phyloP scores from a whole-genome alignment of 2,329 filamentous ascomycete genomes.

The Clonostachys sp. region DNA sequence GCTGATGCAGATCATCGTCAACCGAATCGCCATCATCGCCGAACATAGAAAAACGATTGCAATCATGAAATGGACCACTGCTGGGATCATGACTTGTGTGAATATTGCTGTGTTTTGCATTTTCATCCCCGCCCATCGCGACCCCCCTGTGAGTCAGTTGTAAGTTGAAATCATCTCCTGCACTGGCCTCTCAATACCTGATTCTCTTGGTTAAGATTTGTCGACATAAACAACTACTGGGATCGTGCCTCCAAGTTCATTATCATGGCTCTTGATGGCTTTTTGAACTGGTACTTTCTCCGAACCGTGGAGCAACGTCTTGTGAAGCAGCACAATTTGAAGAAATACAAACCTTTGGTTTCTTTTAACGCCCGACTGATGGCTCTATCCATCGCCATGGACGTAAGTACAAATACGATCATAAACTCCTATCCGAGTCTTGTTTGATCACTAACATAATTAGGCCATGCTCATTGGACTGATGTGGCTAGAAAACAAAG shows the following conservation, averaged over 20 bases:
- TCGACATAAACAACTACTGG: slow-evolving; percentile 44
- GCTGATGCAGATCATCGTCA: slow-evolving; percentile 51
- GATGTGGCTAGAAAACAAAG: slow-evolving; percentile 23
- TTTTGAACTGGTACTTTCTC: slow-evolving; percentile 49
- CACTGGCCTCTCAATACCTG: neutral
- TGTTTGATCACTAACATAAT: too few relatives aligned
- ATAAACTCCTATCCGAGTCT: fast-evolving
- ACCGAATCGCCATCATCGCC: slow-evolving; percentile 44
- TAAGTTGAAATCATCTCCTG: slow-evolving; percentile 10
- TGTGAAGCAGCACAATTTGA: slow-evolving; percentile 37
- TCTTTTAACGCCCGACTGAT: slow-evolving; percentile 45
- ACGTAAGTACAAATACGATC: slow-evolving; percentile 19
- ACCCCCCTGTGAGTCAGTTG: slow-evolving; percentile 26
- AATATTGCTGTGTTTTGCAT: slow-evolving; percentile 50
- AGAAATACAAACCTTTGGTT: slow-evolving; percentile 44
- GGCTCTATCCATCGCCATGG: slow-evolving; percentile 42
- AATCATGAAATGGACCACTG: slow-evolving; percentile 40
- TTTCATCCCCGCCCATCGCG: slow-evolving; percentile 38
- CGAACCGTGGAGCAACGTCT: slow-evolving; percentile 37
- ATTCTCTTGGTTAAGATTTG: slow-evolving; percentile 11
- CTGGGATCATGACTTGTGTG: slow-evolving; percentile 37
- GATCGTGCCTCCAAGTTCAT: slow-evolving; percentile 47
- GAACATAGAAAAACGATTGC: slow-evolving; percentile 27
- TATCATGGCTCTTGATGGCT: slow-evolving; percentile 43
- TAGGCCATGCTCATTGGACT: slow-evolving; percentile 22